phyloP scores from a whole-genome alignment of 2,329 filamentous ascomycete genomes.

The Penicillium polonicum region DNA sequence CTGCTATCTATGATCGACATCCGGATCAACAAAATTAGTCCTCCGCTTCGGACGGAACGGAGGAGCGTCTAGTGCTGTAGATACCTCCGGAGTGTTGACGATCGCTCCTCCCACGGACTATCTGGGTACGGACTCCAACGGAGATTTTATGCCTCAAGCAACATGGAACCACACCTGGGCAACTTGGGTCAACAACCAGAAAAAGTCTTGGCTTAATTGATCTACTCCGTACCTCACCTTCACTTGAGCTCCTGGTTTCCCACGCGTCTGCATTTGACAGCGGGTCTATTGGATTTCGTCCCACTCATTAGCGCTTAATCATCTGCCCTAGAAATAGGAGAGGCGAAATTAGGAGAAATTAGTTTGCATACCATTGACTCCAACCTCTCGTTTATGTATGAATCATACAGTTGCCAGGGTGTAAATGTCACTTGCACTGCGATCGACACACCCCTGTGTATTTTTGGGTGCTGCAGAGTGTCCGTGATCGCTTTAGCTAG shows the following conservation, averaged over 20 bases:
- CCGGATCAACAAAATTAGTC: neutral
- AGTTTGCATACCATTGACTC: conserved; percentile 15
- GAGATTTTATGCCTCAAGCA: neutral
- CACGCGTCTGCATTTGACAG: neutral
- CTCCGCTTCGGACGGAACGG: neutral
- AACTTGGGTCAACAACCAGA: neutral
- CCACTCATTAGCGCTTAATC: conserved; percentile 6
- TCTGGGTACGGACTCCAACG: neutral
- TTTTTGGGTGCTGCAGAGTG: neutral
- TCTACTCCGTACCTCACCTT: too few relatives aligned
- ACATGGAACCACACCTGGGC: neutral
- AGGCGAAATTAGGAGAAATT: conserved; percentile 13
- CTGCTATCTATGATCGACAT: too few relatives aligned
- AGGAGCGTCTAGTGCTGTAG: neutral
- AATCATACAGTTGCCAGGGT: neutral
- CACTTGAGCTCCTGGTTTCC: neutral
- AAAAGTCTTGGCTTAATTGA: too few relatives aligned
- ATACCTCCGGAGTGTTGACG: neutral
- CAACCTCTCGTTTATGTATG: neutral
- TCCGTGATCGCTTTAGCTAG: neutral
- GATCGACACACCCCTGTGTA: conserved; percentile 6
- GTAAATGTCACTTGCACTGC: neutral
- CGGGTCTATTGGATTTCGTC: conserved; percentile 1
- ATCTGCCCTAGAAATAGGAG: neutral
- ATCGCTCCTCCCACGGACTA: neutral